Base-by-base conservation (phyloP, 805 yeast genomes). In the Saturnispora silvae region DNA sequence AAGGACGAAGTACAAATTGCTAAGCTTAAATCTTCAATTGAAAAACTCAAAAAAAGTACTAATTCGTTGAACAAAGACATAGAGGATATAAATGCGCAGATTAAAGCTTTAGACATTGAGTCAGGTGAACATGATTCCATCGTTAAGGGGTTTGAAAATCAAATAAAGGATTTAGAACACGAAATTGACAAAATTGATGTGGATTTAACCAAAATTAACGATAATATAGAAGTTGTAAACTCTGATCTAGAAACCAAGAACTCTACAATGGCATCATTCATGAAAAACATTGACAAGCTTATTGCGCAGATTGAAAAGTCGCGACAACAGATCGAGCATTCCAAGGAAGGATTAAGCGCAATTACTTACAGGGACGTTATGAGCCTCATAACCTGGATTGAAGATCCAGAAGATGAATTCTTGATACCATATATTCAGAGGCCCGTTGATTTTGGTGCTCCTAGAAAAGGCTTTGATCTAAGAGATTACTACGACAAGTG, bases 1-100 rank as follows among this genome's bases (percentile, higher is more conserved):
- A 70, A 68, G 22, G 82, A 75, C 40, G 70, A 65, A 38, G 57
- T 77, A 40, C 61, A 74, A 23, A 54, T 70, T 27, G 68, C 75
- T 35, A 84, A 82, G 54, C 58, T 77, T 4, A 75, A 71, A 45
- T 80, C 72, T 50, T 86, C 81, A 37, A 53, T 76, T 25, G 70
- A 67, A 40, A 70, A 85, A 48, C 67, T 65, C 37, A 53, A 59
- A 2, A 75, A 71, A 43, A 62, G 66, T 4, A 57, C 75, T 10
- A 54, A 47, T 2, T 71, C 65, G 27, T 59, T 72, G 11, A 64
- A 67, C 31, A 40, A 47, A 5, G 92, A 82, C 43, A 52, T 72
- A 3, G 49, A 45, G 7, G 53, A 44, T 6, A 4, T 14, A 4
- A 16, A 17, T 8, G 8, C 6, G 6, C 23, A 19, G 4, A 43